Evolutionary conservation across 176 grass and related monocot species (phyloP).

Genomic region (Microstegium vimineum): DNA sequence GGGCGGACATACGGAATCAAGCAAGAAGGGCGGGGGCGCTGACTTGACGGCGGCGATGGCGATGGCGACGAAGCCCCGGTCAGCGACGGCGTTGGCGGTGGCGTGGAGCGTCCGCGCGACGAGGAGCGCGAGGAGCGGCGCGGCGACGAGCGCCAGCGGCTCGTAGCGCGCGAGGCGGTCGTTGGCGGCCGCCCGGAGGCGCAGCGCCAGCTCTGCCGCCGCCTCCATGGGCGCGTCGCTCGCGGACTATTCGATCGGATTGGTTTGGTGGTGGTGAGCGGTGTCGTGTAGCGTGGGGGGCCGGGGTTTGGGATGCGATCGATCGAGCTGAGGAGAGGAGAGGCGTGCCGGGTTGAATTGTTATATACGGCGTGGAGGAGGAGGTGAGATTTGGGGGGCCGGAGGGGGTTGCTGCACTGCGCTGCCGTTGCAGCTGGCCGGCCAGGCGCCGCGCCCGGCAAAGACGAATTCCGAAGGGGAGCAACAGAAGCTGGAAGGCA

Average conservation of each 20-base stretch:
- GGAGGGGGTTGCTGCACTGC: not conserved
- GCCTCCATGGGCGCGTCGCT: constrained; percentile 22
- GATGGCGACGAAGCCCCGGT: constrained; percentile 56
- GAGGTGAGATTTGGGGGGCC: not conserved
- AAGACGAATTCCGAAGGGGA: not conserved
- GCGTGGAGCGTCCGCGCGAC: constrained; percentile 51
- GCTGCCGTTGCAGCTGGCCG: not conserved
- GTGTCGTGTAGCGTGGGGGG: not conserved
- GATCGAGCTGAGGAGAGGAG: not conserved
- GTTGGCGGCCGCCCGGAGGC: constrained; percentile 59
- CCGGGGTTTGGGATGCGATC: not conserved
- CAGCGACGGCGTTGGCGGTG: constrained; percentile 35
- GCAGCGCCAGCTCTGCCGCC: constrained; percentile 27
- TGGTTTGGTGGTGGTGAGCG: not conserved
- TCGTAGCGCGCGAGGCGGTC: constrained; percentile 58
- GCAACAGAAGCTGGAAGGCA: not conserved
- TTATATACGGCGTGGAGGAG: not conserved
- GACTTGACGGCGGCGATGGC: constrained; percentile 63
- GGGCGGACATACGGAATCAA: not conserved
- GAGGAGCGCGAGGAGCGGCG: constrained; percentile 65
- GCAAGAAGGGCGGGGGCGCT: not conserved
- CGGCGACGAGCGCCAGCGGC: constrained; percentile 58
- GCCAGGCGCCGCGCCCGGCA: constrained; percentile 6
- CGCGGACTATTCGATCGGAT: not conserved
- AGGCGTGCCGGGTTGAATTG: constrained; percentile 1